These are phyloP conservation scores for Geosiphon pyriformis DNA, from an alignment of 192 early-diverging fungal species.

Conservation along the genomic window DNA sequence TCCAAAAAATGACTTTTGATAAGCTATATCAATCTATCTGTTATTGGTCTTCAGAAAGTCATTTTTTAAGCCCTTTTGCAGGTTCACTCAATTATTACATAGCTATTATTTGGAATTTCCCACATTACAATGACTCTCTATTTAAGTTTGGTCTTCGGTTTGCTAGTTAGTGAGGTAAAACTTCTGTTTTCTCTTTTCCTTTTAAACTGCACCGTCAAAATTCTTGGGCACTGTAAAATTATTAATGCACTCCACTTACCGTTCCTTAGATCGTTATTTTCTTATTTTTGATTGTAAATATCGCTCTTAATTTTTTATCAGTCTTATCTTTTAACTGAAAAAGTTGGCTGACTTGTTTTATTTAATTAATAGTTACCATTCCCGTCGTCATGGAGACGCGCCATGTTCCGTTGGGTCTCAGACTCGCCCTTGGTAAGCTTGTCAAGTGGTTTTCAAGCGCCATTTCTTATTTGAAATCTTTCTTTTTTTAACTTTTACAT, in stretches of 20 bases:
- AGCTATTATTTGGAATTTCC: too few species aligned
- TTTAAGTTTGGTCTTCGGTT: not conserved
- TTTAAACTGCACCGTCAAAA: not conserved
- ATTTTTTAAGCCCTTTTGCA: too few species aligned
- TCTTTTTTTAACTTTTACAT: not conserved
- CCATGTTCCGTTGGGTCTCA: conserved; percentile 40
- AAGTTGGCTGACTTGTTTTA: too few species aligned
- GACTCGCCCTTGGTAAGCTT: conserved; percentile 36
- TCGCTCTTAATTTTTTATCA: not conserved
- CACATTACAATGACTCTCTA: conserved; percentile 11
- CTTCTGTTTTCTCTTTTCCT: not conserved
- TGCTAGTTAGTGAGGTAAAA: not conserved
- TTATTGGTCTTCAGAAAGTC: too few species aligned
- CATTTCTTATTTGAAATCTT: not conserved
- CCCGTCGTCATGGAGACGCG: conserved; percentile 42
- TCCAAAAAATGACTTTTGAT: too few species aligned
- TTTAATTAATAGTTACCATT: conserved; percentile 39
- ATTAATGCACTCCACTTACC: too few species aligned
- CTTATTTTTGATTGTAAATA: conserved; percentile 36
- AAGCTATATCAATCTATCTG: too few species aligned
- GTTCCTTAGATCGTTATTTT: conserved; percentile 32
- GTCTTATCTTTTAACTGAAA: not conserved
- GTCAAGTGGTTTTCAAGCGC: not conserved
- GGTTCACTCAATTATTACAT: too few species aligned
- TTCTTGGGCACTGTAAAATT: too few species aligned